Base-by-base conservation (phyloP, 352 stramenopile genomes). In the Phytophthora niederhauseri region DNA sequence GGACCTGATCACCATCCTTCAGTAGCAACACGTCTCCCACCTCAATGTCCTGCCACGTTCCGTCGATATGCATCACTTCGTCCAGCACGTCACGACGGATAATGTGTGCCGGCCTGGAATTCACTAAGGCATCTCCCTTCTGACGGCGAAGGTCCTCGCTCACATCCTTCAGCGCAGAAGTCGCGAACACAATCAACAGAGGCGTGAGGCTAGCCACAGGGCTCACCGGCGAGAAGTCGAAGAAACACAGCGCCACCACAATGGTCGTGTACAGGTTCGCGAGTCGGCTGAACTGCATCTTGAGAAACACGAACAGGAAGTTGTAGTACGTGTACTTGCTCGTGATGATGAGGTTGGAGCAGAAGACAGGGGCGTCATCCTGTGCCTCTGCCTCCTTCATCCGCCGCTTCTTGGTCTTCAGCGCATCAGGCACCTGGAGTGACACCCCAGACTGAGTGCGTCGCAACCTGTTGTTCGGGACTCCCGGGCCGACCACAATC, bases 241-340 rank as follows among this genome's bases (percentile, higher is more conserved):
- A 97, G 57, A 96, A 97, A 68, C 90, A 97, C n/a, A 97, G 64
- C 61, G 81, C 85, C 30, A 96, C 88, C 28, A 97, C 85, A 38
- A 97, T 95, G 9, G 87, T 95, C 59, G 90, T 96, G 74, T 96
- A 97, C 30, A 96, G 69, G 57, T 97, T 97, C 17, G 90, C 90
- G 15, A 97, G 76, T 51, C 90, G 87, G 62, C 87, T 95, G 72
- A 97, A 97, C 72, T 97, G 90, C 83, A 96, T 94, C 76, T 94
- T 93, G 48, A 97, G 71, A 30, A 96, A 96, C 24, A 96, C 84
- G 60, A 94, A 95, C 64, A 87, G 71, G 59, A 97, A 97, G 77
- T 96, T 97, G 84, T 93, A 96, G 66, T 87, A 85, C 38, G 90
- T 97, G 78, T 97, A 97, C 85, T 96, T 96, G 83, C 87, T 96